Evolutionary conservation across 2,329 filamentous ascomycete genomes (phyloP), one percentile per base, ranked within the genome.

Genomic region (Pseudocercospora crystallina): DNA sequence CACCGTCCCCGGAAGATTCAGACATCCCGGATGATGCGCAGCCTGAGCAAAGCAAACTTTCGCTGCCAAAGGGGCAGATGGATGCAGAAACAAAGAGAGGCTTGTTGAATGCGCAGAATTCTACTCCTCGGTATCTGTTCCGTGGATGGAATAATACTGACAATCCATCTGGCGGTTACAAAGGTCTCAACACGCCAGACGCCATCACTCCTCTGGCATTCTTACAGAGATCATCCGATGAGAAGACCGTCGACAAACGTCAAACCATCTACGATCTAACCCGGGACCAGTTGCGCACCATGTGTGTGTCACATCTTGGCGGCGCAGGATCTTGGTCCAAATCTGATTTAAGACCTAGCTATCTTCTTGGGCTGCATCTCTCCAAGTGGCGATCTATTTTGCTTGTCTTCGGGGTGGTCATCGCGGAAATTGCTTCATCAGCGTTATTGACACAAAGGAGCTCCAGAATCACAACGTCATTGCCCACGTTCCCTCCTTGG

Each of bases 81-180:
- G 41, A 40, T n/a, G 17, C 13, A n/a, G 12, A 12, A 11, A 40
- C 36, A n/a, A 51, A 51, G 30, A 34, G 29, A n/a, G 2, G 5
- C 34, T 36, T 51, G 13, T 14, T 51, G 8, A 13, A 46, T 11
- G 48, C 41, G 10, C 48, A 46, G 14, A 36, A 34, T 10, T 36
- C 20, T 15, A 51, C 48, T 12, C 48, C 48, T 32, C 34, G 48
- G 34, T 51, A 51, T 34, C 31, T 46, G 9, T 51, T 51, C 30
- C 13, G 48, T 41, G 41, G 17, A 9, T 51, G 48, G 48, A n/a
- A 14, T 3, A 26, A 48, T 31, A 15, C 9, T 2, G 15, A 35
- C 20, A 5, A 1, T 5, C 9, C 26, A 10, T 50, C 42, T 8
- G 48, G 48, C 9, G 48, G 48, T 5, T 15, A n/a, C 32, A 30